Base-by-base conservation (phyloP, 2,329 filamentous ascomycete species). In the Pseudogymnoascus sp. region DNA sequence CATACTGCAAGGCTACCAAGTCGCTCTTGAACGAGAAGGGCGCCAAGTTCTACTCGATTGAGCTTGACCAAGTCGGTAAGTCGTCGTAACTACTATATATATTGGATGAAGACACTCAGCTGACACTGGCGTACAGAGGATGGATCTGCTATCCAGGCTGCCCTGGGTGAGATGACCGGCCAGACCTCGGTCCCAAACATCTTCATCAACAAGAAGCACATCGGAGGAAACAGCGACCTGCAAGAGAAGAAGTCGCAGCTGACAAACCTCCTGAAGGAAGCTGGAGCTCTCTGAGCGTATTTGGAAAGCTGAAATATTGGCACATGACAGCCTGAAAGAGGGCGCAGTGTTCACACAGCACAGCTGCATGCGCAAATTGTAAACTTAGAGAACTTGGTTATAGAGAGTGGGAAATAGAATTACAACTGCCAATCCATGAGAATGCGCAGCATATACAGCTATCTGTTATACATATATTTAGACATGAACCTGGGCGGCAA, bases 111-210 rank as follows among this genome's bases (percentile, higher is more conserved):
- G n/a, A 14, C 5, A 25, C 18, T 14, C 1, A 18, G 4, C 2
- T 14, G 31, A 3, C 44, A 61, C 21, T 31, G 38, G 25, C 56
- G 4, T 37, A 44, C 69, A 95, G 91, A 87, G 67, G 93, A 97
- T 73, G 93, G 94, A 68, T 75, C 78, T 68, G 92, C 81, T 11
- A 85, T 99, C 72, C 94, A 99, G 81, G 81, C 85, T 68, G 91
- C 92, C 25, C 89, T 99, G 65, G 76, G 84, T 69, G 83, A 93
- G 67, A 84, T 97, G 71, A 91, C 86, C 63, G 82, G 84, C 75
- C 94, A 99, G 82, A 82, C 86, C 72, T 93, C 90, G 71, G 94
- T 99, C 5, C 94, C 94, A 71, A 97, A 97, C 81, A 89, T 96
- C 79, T 97, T 90, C 82, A 97, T 99, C 77, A 79, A 79, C 70